Evolutionary conservation across 2,329 filamentous ascomycete genomes (phyloP).

Genomic region (Fusarium nelsonii): DNA sequence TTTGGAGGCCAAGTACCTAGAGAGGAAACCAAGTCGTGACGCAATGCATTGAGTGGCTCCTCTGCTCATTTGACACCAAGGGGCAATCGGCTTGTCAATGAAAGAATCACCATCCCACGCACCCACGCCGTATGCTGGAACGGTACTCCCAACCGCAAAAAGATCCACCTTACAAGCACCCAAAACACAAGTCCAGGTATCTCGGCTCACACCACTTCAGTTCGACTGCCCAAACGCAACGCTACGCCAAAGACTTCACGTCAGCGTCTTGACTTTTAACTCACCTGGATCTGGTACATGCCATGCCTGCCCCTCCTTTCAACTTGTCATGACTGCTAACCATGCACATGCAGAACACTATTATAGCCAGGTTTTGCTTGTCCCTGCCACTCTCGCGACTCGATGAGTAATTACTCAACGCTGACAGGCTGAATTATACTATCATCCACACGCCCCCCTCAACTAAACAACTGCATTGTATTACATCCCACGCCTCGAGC

Average conservation of each 20-base stretch:
- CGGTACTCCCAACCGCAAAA: constrained; percentile 23
- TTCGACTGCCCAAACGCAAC: constrained; percentile 7
- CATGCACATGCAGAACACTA: constrained; percentile 30
- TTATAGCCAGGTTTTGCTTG: constrained; percentile 34
- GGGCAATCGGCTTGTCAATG: constrained; percentile 25
- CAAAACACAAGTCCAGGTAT: constrained; percentile 32
- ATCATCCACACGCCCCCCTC: constrained; percentile 42
- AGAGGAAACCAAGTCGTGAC: constrained; percentile 39
- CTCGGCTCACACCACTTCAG: constrained; percentile 42
- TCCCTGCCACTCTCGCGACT: constrained; percentile 35
- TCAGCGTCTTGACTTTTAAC: constrained; percentile 19
- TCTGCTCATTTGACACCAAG: constrained; percentile 28
- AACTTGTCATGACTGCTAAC: not conserved
- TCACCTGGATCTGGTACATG: constrained; percentile 12
- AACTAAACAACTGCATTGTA: constrained; percentile 38
- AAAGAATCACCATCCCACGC: constrained; percentile 36
- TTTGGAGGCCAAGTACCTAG: not conserved
- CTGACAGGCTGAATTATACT: constrained; percentile 51
- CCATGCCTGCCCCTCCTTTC: constrained; percentile 27
- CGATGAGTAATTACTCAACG: constrained; percentile 55
- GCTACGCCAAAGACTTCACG: constrained; percentile 33
- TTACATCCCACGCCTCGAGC: constrained; percentile 33
- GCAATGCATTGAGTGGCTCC: constrained; percentile 37
- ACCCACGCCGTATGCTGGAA: constrained; percentile 31
- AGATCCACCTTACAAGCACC: constrained; percentile 37